A percentile compares a stretch with the other conserved stretches of the same genome.
These are phyloP conservation scores for Aureobasidium lini DNA, from an alignment of 2,329 filamentous ascomycete species.

Conservation along the genomic window DNA sequence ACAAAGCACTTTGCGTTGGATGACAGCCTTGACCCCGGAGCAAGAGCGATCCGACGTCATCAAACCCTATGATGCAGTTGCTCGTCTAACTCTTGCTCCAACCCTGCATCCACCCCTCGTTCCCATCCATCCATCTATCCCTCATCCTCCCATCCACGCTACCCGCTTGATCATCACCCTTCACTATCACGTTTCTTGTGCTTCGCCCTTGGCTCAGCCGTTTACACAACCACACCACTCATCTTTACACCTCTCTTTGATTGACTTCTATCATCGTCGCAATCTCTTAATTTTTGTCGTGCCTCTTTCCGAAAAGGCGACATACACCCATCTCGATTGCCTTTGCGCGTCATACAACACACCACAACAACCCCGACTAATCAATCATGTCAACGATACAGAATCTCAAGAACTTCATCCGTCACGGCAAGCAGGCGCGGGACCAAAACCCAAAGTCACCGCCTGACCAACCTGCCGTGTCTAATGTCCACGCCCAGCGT, in stretches of 20 bases:
- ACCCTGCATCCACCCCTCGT: conserved; percentile 2
- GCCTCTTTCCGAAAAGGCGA: neutral
- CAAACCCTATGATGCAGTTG: conserved; percentile 8
- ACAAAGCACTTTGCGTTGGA: conserved; percentile 6
- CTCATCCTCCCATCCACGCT: conserved; percentile 5
- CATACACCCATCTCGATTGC: neutral
- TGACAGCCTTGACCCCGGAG: conserved; percentile 10
- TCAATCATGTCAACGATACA: conserved; percentile 66
- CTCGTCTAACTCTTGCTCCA: conserved; percentile 11
- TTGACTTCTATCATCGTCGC: neutral
- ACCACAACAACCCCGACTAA: neutral
- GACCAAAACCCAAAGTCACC: conserved; percentile 49
- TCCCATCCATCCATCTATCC: neutral
- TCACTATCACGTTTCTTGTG: conserved; percentile 1
- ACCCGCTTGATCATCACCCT: conserved; percentile 1
- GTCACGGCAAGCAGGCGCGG: conserved; percentile 93
- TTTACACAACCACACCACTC: neutral
- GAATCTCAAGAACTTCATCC: conserved; percentile 96
- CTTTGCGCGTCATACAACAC: neutral
- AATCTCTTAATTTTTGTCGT: neutral
- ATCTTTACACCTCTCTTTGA: neutral
- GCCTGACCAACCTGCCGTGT: conserved; percentile 55
- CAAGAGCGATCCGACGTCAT: conserved; percentile 8
- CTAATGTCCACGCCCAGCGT: conserved; percentile 54
- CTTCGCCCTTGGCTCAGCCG: neutral